Evolutionary conservation across 192 early-diverging fungal species (phyloP).

Genomic region (Gamsiella multidivaricata): DNA sequence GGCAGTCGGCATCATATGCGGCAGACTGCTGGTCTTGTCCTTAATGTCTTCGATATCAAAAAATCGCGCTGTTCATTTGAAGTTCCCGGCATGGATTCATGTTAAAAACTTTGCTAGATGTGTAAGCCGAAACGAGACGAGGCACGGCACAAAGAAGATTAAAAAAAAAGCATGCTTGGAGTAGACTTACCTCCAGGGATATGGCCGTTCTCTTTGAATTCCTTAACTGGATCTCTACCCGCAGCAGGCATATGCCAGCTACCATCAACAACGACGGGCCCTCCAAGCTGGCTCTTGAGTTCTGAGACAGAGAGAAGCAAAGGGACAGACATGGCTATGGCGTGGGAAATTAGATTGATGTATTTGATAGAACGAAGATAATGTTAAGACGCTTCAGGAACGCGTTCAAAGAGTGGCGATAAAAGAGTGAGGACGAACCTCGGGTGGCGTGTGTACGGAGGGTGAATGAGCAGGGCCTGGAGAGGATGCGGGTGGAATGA

Average conservation of each 20-base stretch:
- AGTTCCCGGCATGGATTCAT: too few relatives aligned
- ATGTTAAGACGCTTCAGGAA: too few relatives aligned
- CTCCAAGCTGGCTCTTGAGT: slow-evolving; percentile 59
- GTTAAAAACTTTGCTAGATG: too few relatives aligned
- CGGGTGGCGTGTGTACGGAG: slow-evolving; percentile 21
- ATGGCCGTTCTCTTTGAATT: slow-evolving; percentile 72
- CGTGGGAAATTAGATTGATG: not conserved
- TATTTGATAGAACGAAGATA: not conserved
- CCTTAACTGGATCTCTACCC: slow-evolving; percentile 73
- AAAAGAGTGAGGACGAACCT: not conserved
- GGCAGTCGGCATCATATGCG: slow-evolving; percentile 91
- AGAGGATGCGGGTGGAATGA: slow-evolving; percentile 17
- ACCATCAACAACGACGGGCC: slow-evolving; percentile 86
- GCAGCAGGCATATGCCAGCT: slow-evolving; percentile 91
- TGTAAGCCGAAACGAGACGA: too few relatives aligned
- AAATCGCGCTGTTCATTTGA: slow-evolving; percentile 72
- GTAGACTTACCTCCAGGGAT: slow-evolving; percentile 52
- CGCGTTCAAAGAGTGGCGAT: not conserved
- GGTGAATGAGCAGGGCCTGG: slow-evolving; percentile 13
- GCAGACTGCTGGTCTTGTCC: slow-evolving; percentile 75
- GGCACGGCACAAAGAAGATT: too few relatives aligned
- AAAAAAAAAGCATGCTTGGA: too few relatives aligned
- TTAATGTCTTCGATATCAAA: slow-evolving; percentile 93
- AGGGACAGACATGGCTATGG: slow-evolving; percentile 47
- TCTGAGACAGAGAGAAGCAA: slow-evolving; percentile 33